Evolutionary conservation across 2,329 filamentous ascomycete species (phyloP), one percentile per base, ranked within the genome.

Genomic region (Dactylellina haptotyla): DNA sequence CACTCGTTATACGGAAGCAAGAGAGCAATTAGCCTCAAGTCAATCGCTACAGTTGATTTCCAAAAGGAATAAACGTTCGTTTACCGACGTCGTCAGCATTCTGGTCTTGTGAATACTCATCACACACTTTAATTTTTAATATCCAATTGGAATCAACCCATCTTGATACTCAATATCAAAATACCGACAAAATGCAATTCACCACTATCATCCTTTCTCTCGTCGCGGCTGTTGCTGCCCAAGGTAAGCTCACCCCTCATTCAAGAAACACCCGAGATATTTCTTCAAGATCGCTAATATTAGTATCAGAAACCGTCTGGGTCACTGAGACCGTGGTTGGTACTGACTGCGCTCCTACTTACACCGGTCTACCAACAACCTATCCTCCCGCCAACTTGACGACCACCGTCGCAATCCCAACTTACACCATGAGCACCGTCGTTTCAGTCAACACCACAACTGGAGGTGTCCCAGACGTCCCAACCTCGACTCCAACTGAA

Each of bases 171-270:
- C n/a, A 3, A 39, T 28, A 30, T 12, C 37, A 46, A 50, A 58
- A 39, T 45, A 12, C 62, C 43, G n/a, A n/a, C 59, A 73, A 73
- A 73, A 73, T 73, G 69, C 69, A 45, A 66, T 73, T 66, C 61
- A 48, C 69, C 26, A 20, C 69, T 26, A 14, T 57, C 61, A 20
- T 62, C 39, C 61, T 73, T 30, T 66, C 69, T 20, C 37, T 61
- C 23, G 61, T 61, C 18, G 56, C 54, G 30, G 45, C 66, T 18
- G 69, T 61, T 26, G 69, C 54, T 32, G 69, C 69, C 57, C 69
- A 73, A 48, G 54, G 69, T 73, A 62, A 39, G 50, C 39, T 25
- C 8, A 46, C 4, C 3, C 18, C 10, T n/a, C 1, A 41, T 41
- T 41, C 41, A 20, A 46, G 18, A 18, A 12, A 18, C n/a, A 25